Evolutionary conservation across 2,329 filamentous ascomycete genomes (phyloP).

Genomic region (Botrytis fragariae): DNA sequence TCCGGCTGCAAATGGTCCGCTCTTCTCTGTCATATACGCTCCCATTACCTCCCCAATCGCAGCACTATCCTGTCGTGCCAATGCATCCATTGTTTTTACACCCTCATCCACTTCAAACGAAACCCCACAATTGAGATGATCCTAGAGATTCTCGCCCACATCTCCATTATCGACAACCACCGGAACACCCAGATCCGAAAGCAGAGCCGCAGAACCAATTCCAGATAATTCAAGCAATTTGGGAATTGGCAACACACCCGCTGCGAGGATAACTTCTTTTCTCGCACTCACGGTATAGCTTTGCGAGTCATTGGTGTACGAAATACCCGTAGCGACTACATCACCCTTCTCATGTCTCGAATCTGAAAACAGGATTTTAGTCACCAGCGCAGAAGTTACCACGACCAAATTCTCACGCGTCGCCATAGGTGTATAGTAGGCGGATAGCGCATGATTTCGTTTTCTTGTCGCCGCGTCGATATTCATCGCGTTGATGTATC

Average conservation of each 20-base stretch:
- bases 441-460: not conserved
- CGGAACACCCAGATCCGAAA: constrained; percentile 27
- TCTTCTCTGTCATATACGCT: too few relatives aligned
- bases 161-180: constrained; percentile 25
- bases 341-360: not conserved
- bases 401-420: not conserved
- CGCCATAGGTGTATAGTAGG: not conserved
- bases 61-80: not conserved
- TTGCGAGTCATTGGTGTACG: constrained; percentile 26
- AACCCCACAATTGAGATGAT: not conserved
- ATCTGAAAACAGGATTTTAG: not conserved
- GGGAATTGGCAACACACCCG: constrained; percentile 34
- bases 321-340: not conserved
- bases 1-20: not conserved
- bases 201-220: constrained; percentile 29
- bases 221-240: constrained; percentile 40
- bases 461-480: not conserved
- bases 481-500: not conserved
- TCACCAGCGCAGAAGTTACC: not conserved
- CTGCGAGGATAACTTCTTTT: constrained; percentile 35
- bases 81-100: not conserved
- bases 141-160: constrained; percentile 34
- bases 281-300: constrained; percentile 36
- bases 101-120: not conserved
- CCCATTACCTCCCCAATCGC: not conserved